Base-by-base conservation (phyloP, 257 asterid species). In the Solanum chilense region DNA sequence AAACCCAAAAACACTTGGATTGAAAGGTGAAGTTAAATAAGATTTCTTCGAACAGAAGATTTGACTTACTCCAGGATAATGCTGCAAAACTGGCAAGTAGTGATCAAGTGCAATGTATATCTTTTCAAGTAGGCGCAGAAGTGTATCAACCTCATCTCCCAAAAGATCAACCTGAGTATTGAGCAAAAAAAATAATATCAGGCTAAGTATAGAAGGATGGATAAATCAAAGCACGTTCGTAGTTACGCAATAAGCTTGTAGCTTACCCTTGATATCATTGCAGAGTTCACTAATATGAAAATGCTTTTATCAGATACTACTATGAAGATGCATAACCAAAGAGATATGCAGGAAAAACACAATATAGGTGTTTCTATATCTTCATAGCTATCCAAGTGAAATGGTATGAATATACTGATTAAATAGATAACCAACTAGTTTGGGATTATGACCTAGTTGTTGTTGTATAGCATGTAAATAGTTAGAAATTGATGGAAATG, bases 91-190 rank as follows among this genome's bases (percentile, higher is more conserved):
- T 31, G 99, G 99, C 29, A 96, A 94, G 90, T 97, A 97, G 85
- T 97, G 99, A 88, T 94, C 94, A 10, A 97, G 98, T 14, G 91
- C 97, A 74, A 94, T 91, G 87, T 92, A 94, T 86, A 97, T 94
- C 95, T 93, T 97, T 82, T 95, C 95, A 35, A 95, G 98, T 83
- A 95, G 90, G 89, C 91, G 86, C 91, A 92, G 85, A 49, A 94
- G 94, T 88, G 92, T 86, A 77, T 97, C 99, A 62, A 97, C 99
- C 92, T 95, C 94, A 90, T 97, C 98, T 74, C 99, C 99, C 91
- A 97, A 92, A 80, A 94, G 96, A 92, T 97, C 99, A 86, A 97
- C 99, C 99, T 97, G 95, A 86, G 88, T 85, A 14, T 47, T 37
- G 66, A 70, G 39, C 39, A 73, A 88, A 21, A 49, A n/a, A 66